These are phyloP conservation scores for Wolfiporia cocos DNA, from an alignment of 1,284 basidiomycete genomes.

Conservation along the genomic window DNA sequence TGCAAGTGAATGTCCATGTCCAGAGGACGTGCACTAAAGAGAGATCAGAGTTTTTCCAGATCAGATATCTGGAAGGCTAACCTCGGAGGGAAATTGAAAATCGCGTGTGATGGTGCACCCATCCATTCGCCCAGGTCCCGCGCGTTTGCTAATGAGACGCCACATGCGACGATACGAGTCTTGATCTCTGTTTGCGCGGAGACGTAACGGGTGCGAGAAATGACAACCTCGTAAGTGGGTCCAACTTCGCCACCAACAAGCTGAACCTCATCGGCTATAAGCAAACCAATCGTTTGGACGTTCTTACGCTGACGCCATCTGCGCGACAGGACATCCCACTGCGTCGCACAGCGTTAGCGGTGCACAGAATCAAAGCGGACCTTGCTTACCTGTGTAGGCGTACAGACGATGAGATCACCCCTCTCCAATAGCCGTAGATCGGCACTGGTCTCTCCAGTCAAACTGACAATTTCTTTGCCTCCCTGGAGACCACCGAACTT, in stretches of 20 bases:
- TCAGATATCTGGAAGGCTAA: constrained; percentile 24
- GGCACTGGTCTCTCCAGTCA: constrained; percentile 94
- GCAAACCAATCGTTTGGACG: constrained; percentile 86
- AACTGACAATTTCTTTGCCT: constrained; percentile 87
- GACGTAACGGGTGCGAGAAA: constrained; percentile 93
- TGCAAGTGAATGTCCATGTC: constrained; percentile 98
- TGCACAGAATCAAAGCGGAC: constrained; percentile 2
- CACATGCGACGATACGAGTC: constrained; percentile 91
- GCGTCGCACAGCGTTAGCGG: constrained; percentile 12
- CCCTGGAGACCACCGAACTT: constrained; percentile 84
- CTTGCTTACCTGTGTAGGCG: constrained; percentile 65
- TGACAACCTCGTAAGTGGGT: constrained; percentile 93
- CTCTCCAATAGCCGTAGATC: constrained; percentile 90
- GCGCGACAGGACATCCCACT: constrained; percentile 97
- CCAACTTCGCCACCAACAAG: constrained; percentile 91
- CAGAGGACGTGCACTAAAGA: constrained; percentile 76
- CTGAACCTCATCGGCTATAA: constrained; percentile 96
- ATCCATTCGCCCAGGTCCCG: constrained; percentile 98
- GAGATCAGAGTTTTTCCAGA: constrained; percentile 4
- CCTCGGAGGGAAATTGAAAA: constrained; percentile 98
- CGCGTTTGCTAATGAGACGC: constrained; percentile 94
- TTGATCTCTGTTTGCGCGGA: constrained; percentile 91
- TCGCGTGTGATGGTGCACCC: constrained; percentile 85
- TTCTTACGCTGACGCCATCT: constrained; percentile 97
- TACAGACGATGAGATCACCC: constrained; percentile 90